Base-by-base conservation (phyloP, 768 basidiomycete genomes). In the Boletus rufocinnamomeus region DNA sequence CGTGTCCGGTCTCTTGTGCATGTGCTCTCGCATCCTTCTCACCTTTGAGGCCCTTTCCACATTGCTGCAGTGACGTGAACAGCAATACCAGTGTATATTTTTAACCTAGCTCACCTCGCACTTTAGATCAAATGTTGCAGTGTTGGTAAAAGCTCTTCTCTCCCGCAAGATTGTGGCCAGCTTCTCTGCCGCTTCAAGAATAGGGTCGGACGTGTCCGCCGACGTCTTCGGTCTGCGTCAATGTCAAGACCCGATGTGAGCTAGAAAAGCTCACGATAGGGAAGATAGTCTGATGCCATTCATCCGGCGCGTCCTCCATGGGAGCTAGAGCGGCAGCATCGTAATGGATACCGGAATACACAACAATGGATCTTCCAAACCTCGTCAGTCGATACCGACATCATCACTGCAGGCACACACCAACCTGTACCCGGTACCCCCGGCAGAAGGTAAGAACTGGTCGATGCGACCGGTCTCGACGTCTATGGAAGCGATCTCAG, bases 291-390 rank as follows among this genome's bases (percentile, higher is more conserved):
- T 93, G 89, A 74, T 98, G 95, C 83, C 95, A 99, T 58, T 91
- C 94, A 28, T 77, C 68, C 0, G 92, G 91, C 3, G 89, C 91
- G 47, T 86, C 85, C 10, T 78, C 76, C 72, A 84, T 79, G 0
- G 93, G 97, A 17, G 95, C 85, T 41, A 95, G 76, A 0, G 91
- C 87, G 6, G 89, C 84, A 10, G 92, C 92, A 72, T 99, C 96
- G 73, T 99, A 99, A 72, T 98, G 95, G 47, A 98, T 97, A 3
- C 96, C 96, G 0, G 91, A 93, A 75, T 98, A 98, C 5, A 98
- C 79, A n/a, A 98, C 69, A 16, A 97, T 72, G 57, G 86, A 88
- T 21, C 88, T 80, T 71, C 70, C 52, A 25, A 53, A 27, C 45
- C 0, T 38, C 38, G 16, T 70, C 52, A 64, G 54, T 28, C 6